phyloP scores from a whole-genome alignment of 768 basidiomycete genomes.

The Kwoniella dendrophila region DNA sequence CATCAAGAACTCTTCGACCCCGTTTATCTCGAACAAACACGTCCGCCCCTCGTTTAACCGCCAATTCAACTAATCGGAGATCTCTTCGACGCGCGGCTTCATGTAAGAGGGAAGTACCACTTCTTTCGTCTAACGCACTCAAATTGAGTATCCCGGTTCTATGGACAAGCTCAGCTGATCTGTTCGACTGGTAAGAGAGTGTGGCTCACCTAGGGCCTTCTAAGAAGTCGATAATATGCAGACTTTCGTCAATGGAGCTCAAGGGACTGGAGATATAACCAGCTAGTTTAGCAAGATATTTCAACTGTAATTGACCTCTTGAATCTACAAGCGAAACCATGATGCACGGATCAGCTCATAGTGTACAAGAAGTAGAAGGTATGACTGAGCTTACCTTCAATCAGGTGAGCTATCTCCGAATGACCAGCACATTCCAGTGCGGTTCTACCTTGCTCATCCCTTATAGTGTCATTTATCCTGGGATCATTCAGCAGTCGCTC shows the following conservation, averaged over 20 bases:
- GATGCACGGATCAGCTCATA: neutral
- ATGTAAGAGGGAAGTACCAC: constrained; percentile 77
- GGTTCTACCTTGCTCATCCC: constrained; percentile 69
- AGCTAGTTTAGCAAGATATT: constrained; percentile 71
- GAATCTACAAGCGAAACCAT: constrained; percentile 61
- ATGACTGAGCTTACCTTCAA: constrained; percentile 59
- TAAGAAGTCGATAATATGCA: constrained; percentile 39
- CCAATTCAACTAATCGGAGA: constrained; percentile 77
- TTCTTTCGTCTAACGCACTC: constrained; percentile 74
- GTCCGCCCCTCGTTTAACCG: constrained; percentile 80
- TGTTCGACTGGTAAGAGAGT: constrained; percentile 19
- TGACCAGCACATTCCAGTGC: constrained; percentile 72
- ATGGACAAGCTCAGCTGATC: constrained; percentile 62
- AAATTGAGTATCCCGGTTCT: constrained; percentile 74
- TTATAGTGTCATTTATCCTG: constrained; percentile 73
- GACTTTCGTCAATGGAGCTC: constrained; percentile 53
- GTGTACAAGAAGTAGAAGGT: neutral
- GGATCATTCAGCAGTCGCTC: constrained; percentile 76
- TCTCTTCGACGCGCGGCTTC: constrained; percentile 81
- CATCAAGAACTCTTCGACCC: constrained; percentile 70
- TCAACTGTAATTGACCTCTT: constrained; percentile 63
- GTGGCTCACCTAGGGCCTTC: constrained; percentile 38
- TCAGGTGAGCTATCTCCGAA: constrained; percentile 66
- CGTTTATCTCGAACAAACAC: constrained; percentile 79
- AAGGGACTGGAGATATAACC: constrained; percentile 66